Percentiles rank a stretch among this genome's conserved stretches.
phyloP scores from a whole-genome alignment of 768 basidiomycete species.

The Epithele typhae region DNA sequence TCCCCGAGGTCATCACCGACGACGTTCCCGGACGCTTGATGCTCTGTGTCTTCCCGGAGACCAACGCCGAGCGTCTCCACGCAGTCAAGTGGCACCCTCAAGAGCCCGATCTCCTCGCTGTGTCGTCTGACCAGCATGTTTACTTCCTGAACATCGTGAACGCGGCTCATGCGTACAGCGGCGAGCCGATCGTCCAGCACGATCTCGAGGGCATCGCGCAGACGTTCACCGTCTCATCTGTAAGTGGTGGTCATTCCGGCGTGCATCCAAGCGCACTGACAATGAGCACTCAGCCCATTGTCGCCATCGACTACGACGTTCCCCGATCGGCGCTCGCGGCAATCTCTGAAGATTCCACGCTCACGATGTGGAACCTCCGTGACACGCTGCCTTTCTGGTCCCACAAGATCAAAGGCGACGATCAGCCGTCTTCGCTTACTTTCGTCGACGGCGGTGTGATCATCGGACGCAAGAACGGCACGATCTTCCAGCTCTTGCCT shows the following conservation, averaged over 20 bases:
- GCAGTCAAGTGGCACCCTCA: constrained; percentile 90
- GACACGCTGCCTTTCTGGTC: constrained; percentile 74
- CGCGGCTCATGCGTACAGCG: constrained; percentile 54
- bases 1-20: constrained; percentile 79
- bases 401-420: constrained; percentile 75
- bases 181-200: constrained; percentile 62
- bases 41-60: constrained; percentile 64
- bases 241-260: constrained; percentile 33
- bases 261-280: neutral
- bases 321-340: constrained; percentile 73
- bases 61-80: constrained; percentile 58
- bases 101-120: constrained; percentile 72
- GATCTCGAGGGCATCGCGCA: constrained; percentile 68
- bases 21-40: constrained; percentile 69
- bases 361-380: constrained; percentile 79
- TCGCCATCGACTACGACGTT: constrained; percentile 84
- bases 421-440: constrained; percentile 75
- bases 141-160: constrained; percentile 71
- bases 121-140: constrained; percentile 75
- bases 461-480: constrained; percentile 80
- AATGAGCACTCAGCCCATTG: constrained; percentile 54
- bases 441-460: constrained; percentile 86
- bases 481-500: constrained; percentile 79
- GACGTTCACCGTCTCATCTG: constrained; percentile 65
- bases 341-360: constrained; percentile 76